Conservation (phyloP, 2,329 filamentous ascomycete species). For the Pseudogymnoascus sp. region DNA sequence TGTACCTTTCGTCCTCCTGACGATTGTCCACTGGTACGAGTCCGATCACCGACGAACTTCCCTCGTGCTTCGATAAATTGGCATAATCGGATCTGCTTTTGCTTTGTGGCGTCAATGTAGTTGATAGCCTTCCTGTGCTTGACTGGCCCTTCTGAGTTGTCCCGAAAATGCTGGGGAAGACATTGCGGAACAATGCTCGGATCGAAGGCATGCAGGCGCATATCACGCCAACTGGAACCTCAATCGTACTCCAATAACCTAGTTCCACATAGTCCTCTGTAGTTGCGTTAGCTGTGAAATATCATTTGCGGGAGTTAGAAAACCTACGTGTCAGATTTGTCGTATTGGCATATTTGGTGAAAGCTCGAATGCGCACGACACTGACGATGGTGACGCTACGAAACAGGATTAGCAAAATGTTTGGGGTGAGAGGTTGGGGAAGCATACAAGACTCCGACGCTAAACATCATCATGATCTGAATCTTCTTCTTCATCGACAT, state of each 20-base stretch:
- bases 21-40: neutral
- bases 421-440: neutral
- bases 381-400: constrained; percentile 26
- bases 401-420: neutral
- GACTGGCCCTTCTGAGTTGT: constrained; percentile 13
- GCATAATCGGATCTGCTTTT: neutral
- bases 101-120: neutral
- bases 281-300: neutral
- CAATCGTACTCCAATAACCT: constrained; percentile 22
- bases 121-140: neutral
- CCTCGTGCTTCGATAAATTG: constrained; percentile 2
- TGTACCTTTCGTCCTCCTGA: neutral
- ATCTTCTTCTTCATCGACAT: constrained; percentile 44
- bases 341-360: constrained; percentile 22
- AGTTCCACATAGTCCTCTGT: constrained; percentile 21
- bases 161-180: constrained; percentile 21
- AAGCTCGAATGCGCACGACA: constrained; percentile 23
- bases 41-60: neutral
- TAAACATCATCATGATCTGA: constrained; percentile 46
- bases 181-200: constrained; percentile 20
- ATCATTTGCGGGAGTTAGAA: neutral
- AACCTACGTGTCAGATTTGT: constrained; percentile 22
- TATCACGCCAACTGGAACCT: constrained; percentile 25
- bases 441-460: constrained; percentile 38
- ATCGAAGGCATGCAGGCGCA: constrained; percentile 26